phyloP scores from a whole-genome alignment of 73 alveolate genomes.

The Paramecium caudatum region DNA sequence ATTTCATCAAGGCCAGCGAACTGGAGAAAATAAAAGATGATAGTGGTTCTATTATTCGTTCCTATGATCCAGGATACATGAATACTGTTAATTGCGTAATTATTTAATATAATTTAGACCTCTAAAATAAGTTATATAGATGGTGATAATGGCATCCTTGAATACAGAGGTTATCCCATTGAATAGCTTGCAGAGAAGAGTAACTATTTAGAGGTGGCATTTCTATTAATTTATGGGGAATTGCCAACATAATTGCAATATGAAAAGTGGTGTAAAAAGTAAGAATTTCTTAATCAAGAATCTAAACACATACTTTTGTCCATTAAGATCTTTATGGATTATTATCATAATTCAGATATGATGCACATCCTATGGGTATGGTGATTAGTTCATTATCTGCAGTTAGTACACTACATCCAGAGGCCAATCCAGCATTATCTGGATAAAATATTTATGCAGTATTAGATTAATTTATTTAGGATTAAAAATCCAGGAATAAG shows the following conservation, averaged over 20 bases:
- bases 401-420: constrained; percentile 93
- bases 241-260: constrained; percentile 89
- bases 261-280: constrained; percentile 84
- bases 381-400: constrained; percentile 89
- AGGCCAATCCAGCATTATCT: constrained; percentile 92
- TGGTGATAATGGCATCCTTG: constrained; percentile 95
- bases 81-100: constrained; percentile 91
- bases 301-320: constrained; percentile 86
- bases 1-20: constrained; percentile 84
- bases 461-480: constrained; percentile 38
- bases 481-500: constrained; percentile 81
- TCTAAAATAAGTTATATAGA: constrained; percentile 90
- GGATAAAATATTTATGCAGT: constrained; percentile 83
- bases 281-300: constrained; percentile 65
- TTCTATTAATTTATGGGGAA: constrained; percentile 91
- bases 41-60: constrained; percentile 85
- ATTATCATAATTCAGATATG: constrained; percentile 89
- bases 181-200: constrained; percentile 93
- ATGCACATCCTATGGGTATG: constrained; percentile 98
- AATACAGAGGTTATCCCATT: constrained; percentile 96
- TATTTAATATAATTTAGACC: constrained; percentile 65
- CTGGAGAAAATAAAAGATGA: constrained; percentile 82
- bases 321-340: constrained; percentile 84
- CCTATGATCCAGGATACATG: constrained; percentile 95
- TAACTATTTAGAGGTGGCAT: constrained; percentile 91